A percentile compares a stretch with the other conserved stretches of the same genome.
phyloP scores from a whole-genome alignment of 352 stramenopile genomes.

The Labyrinthula sp. region DNA sequence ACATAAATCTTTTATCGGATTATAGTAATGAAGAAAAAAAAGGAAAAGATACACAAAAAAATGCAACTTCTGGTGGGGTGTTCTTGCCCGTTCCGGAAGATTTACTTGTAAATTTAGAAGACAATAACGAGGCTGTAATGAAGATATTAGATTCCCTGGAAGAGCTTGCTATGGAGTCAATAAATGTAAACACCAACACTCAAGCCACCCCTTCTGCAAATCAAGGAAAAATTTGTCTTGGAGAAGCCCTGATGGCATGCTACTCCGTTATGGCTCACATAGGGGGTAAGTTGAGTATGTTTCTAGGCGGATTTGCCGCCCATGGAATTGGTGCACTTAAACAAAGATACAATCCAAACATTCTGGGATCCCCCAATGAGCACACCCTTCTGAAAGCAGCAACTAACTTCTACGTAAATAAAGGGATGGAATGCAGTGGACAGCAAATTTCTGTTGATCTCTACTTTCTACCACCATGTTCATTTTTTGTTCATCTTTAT shows the following conservation, averaged over 20 bases:
- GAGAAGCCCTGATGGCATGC: conserved; percentile 71
- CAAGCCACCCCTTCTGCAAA: too few relatives aligned
- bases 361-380: conserved; percentile 48
- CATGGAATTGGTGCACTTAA: conserved; percentile 49
- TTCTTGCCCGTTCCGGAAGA: conserved; percentile 67
- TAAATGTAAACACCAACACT: too few relatives aligned
- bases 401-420: conserved; percentile 63
- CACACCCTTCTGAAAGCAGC: conserved; percentile 63
- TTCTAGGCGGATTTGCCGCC: conserved; percentile 49
- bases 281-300: conserved; percentile 55
- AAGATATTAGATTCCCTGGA: conserved; percentile 77
- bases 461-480: too few relatives aligned
- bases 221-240: too few relatives aligned
- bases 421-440: conserved; percentile 82
- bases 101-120: conserved; percentile 85
- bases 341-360: conserved; percentile 47
- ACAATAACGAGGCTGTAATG: conserved; percentile 76
- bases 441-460: conserved; percentile 97
- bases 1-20: too few relatives aligned
- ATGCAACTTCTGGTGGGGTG: conserved; percentile 41
- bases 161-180: too few relatives aligned
- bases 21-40: too few relatives aligned
- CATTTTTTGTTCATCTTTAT: too few relatives aligned
- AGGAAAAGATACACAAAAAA: neutral
- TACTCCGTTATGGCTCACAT: conserved; percentile 87